phyloP scores from a whole-genome alignment of 805 yeast species.

The Metschnikowia reukaufii region DNA sequence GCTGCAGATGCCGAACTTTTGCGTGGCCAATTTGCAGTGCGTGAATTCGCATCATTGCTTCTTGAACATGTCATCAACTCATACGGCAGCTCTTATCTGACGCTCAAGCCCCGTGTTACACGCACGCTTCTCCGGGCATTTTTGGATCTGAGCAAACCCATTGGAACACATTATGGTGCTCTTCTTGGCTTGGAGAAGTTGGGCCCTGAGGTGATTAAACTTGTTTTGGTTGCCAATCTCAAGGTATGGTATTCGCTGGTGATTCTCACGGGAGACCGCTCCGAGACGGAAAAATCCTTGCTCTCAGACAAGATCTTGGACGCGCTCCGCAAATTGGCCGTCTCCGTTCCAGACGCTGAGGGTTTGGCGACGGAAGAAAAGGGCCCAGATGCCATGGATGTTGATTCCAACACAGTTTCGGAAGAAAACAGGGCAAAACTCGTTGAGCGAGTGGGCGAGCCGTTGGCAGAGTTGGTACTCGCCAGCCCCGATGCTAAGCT shows the following conservation, averaged over 20 bases:
- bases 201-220: conserved; percentile 85
- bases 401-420: conserved; percentile 30
- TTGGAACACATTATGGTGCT: conserved; percentile 92
- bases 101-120: conserved; percentile 90
- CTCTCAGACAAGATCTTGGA: conserved; percentile 52
- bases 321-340: conserved; percentile 51
- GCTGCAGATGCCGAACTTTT: conserved; percentile 28
- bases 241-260: conserved; percentile 74
- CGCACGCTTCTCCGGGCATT: conserved; percentile 90
- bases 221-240: conserved; percentile 80
- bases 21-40: conserved; percentile 54
- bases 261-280: conserved; percentile 41
- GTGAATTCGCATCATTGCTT: conserved; percentile 86
- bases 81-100: conserved; percentile 82
- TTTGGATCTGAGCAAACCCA: conserved; percentile 76
- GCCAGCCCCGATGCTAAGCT: conserved; percentile 49
- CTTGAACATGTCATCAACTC: conserved; percentile 73
- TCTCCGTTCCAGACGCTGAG: conserved; percentile 22
- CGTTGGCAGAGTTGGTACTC: conserved; percentile 50
- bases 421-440: conserved; percentile 43
- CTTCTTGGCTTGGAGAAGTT: conserved; percentile 78
- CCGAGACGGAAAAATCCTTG: conserved; percentile 45
- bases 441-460: conserved; percentile 58
- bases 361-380: too few relatives aligned
- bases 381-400: conserved; percentile 37